These are phyloP conservation scores for Ceratocystis albifundus DNA, from an alignment of 2,329 filamentous ascomycete species.

Conservation along the genomic window DNA sequence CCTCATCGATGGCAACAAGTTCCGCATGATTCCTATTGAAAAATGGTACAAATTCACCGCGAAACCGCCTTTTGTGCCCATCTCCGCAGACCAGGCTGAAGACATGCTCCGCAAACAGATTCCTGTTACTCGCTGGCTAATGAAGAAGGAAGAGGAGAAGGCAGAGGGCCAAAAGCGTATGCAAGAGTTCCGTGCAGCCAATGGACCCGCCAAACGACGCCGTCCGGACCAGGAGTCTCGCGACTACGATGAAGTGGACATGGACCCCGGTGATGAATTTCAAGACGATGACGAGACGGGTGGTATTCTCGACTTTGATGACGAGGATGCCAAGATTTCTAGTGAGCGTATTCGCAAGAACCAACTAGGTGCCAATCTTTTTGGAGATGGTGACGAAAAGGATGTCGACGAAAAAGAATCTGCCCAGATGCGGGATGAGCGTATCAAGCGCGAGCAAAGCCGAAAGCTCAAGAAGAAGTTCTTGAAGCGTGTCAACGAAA, in stretches of 20 bases:
- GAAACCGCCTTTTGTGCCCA: conserved; percentile 66
- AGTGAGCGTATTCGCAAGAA: conserved; percentile 64
- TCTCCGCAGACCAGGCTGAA: conserved; percentile 76
- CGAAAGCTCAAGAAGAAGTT: conserved; percentile 71
- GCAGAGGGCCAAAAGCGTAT: conserved; percentile 46
- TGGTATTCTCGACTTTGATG: conserved; percentile 63
- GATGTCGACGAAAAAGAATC: conserved; percentile 64
- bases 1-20: conserved; percentile 55
- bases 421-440: conserved; percentile 55
- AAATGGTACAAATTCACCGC: conserved; percentile 87
- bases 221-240: conserved; percentile 19
- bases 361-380: conserved; percentile 78
- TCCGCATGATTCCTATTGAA: conserved; percentile 81
- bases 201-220: conserved; percentile 19
- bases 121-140: conserved; percentile 68
- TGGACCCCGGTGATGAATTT: conserved; percentile 58
- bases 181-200: conserved; percentile 35
- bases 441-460: conserved; percentile 57
- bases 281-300: conserved; percentile 78
- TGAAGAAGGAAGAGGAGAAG: conserved; percentile 51
- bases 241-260: conserved; percentile 59
- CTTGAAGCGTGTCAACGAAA: conserved; percentile 73
- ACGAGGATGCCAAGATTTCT: conserved; percentile 65
- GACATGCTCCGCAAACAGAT: conserved; percentile 68
- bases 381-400: conserved; percentile 56